Conservation (phyloP, 2,329 filamentous ascomycete genomes). For the Torrubiella hemipterigena region DNA sequence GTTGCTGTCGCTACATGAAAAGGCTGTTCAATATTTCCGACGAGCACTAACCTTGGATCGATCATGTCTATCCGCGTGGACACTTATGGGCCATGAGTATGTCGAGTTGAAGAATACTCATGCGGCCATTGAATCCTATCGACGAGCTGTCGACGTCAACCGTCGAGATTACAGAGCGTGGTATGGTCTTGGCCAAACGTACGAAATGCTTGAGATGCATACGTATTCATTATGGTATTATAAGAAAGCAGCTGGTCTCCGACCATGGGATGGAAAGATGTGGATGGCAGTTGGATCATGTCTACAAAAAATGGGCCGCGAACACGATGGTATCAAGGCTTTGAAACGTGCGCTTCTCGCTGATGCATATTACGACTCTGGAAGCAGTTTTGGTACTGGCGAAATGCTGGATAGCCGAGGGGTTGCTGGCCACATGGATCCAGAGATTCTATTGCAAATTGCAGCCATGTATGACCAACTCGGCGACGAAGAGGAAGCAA, state of each 20-base stretch:
- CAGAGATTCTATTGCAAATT: conserved; percentile 83
- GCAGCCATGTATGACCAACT: conserved; percentile 78
- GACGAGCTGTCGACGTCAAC: conserved; percentile 90
- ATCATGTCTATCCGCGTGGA: conserved; percentile 90
- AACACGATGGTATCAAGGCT: conserved; percentile 86
- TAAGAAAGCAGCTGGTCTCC: conserved; percentile 81
- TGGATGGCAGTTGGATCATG: conserved; percentile 95
- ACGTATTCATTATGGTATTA: conserved; percentile 97
- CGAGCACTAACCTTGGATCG: conserved; percentile 83
- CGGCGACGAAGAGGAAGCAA: conserved; percentile 66
- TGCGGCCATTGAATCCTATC: conserved; percentile 92
- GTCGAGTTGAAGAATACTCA: conserved; percentile 98
- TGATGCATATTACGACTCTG: conserved; percentile 69
- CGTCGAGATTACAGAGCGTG: conserved; percentile 93
- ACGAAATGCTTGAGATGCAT: conserved; percentile 96
- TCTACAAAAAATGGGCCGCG: conserved; percentile 76
- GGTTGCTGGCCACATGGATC: conserved; percentile 58
- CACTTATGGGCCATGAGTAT: conserved; percentile 96
- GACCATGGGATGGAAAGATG: conserved; percentile 97
- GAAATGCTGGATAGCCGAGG: conserved; percentile 35
- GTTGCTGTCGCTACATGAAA: conserved; percentile 87
- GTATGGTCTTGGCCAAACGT: conserved; percentile 95
- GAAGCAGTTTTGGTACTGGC: conserved; percentile 39
- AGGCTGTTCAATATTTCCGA: conserved; percentile 95
- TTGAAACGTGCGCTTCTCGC: conserved; percentile 85